These are phyloP conservation scores for Paramyrothecium sp. DNA, from an alignment of 2,329 filamentous ascomycete species.

Conservation along the genomic window DNA sequence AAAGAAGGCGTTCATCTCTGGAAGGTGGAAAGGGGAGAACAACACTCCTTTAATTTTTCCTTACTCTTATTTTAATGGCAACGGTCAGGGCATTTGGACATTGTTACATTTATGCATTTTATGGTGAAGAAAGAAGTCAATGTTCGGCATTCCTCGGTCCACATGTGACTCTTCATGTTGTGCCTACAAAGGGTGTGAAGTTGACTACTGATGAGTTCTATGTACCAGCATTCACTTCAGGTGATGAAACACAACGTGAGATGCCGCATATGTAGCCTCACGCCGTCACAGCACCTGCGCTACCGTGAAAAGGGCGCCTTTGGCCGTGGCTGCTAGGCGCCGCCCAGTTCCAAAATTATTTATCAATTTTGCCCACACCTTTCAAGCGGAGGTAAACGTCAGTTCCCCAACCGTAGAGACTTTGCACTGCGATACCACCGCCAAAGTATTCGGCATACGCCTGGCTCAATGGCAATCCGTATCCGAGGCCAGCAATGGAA, in stretches of 20 bases:
- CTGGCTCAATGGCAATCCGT: slow-evolving; percentile 84
- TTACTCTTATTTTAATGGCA: slow-evolving; percentile 19
- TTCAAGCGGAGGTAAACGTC: slow-evolving; percentile 67
- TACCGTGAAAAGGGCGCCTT: no score
- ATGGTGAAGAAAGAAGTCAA: background rate
- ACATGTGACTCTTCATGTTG: no score
- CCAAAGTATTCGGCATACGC: slow-evolving; percentile 99
- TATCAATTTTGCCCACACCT: slow-evolving; percentile 56
- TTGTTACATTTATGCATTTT: slow-evolving; percentile 3
- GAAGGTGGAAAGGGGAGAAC: slow-evolving; percentile 20
- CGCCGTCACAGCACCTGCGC: no score
- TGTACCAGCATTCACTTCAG: no score
- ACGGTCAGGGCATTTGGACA: slow-evolving; percentile 2
- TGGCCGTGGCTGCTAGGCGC: background rate
- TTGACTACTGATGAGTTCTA: no score
- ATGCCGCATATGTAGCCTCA: no score
- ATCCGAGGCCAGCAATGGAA: slow-evolving; percentile 89
- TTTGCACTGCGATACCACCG: slow-evolving; percentile 92
- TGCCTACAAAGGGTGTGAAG: no score
- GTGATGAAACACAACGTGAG: no score
- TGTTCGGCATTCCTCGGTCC: background rate
- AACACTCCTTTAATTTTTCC: slow-evolving; percentile 18
- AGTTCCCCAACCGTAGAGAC: slow-evolving; percentile 86
- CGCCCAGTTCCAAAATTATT: slow-evolving; percentile 7
- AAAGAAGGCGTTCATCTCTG: slow-evolving; percentile 18